phyloP scores from a whole-genome alignment of 345 rosid species.

The Eutrema heterophyllum region DNA sequence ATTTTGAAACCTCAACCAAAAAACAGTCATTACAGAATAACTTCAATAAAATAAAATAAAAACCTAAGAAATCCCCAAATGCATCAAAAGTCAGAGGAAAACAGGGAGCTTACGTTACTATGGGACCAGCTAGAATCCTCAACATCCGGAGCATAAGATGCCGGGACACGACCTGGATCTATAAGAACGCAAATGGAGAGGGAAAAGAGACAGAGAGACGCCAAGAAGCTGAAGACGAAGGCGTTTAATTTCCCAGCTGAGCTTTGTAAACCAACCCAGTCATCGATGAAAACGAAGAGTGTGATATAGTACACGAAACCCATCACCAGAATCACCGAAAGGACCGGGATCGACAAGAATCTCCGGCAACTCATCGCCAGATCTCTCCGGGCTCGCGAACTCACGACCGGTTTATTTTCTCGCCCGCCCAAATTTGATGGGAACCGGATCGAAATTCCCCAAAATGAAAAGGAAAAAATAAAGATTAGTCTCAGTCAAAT shows the following conservation, averaged over 20 bases:
- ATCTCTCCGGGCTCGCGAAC: conserved; percentile 20
- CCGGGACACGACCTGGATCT: conserved; percentile 60
- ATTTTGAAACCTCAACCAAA: conserved; percentile 6
- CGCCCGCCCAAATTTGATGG: conserved; percentile 10
- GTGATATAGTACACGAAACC: conserved; percentile 51
- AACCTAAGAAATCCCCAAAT: not conserved
- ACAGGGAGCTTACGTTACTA: conserved; percentile 22
- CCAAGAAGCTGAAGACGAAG: conserved; percentile 39
- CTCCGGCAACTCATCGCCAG: conserved; percentile 44
- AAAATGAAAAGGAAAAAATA: not conserved
- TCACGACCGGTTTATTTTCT: conserved; percentile 5
- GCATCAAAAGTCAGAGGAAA: not conserved
- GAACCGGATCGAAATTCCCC: not conserved
- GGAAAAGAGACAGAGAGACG: conserved; percentile 45
- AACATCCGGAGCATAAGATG: conserved; percentile 57
- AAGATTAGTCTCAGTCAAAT: not conserved
- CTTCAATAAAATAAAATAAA: not conserved
- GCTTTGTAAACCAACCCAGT: conserved; percentile 56
- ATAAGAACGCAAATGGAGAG: conserved; percentile 40
- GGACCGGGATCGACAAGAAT: conserved; percentile 50
- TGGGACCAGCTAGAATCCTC: conserved; percentile 34
- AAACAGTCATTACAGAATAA: conserved; percentile 1
- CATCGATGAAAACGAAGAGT: conserved; percentile 46
- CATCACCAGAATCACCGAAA: conserved; percentile 41
- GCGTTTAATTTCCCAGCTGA: conserved; percentile 50